Percentiles rank a stretch among this genome's conserved stretches.
Conservation (phyloP, 305 asterid genomes). For the Fraxinus xanthoxyloides region DNA sequence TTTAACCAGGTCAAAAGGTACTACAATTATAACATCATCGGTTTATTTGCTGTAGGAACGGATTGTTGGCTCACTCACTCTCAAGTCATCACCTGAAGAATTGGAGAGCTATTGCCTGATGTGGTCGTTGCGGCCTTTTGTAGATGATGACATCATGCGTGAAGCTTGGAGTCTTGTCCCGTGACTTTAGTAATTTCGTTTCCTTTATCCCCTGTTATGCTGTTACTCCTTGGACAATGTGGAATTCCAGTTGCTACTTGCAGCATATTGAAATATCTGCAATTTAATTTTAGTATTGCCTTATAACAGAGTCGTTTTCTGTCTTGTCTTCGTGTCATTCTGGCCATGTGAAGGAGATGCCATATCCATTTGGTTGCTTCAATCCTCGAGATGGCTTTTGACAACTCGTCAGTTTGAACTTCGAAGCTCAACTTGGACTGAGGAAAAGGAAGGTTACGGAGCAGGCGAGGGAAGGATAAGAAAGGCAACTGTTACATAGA, state of each 20-base stretch:
- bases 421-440: not conserved
- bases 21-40: not conserved
- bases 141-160: conserved; percentile 63
- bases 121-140: conserved; percentile 81
- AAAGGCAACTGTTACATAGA: not conserved
- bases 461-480: not conserved
- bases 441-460: not conserved
- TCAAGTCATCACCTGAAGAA: conserved; percentile 65
- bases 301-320: not conserved
- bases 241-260: not conserved
- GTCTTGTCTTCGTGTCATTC: not conserved
- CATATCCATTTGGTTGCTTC: not conserved
- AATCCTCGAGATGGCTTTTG: not conserved
- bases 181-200: conserved; percentile 14
- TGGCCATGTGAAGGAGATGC: not conserved
- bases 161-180: conserved; percentile 62
- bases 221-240: not conserved
- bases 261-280: not conserved
- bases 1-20: not conserved
- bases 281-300: not conserved
- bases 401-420: not conserved
- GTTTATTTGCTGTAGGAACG: conserved; percentile 41
- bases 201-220: not conserved
- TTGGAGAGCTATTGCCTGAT: conserved; percentile 71
- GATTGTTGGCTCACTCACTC: conserved; percentile 58